These are phyloP conservation scores for Phytophthora europaea DNA, from an alignment of 352 stramenopile genomes.

Conservation along the genomic window DNA sequence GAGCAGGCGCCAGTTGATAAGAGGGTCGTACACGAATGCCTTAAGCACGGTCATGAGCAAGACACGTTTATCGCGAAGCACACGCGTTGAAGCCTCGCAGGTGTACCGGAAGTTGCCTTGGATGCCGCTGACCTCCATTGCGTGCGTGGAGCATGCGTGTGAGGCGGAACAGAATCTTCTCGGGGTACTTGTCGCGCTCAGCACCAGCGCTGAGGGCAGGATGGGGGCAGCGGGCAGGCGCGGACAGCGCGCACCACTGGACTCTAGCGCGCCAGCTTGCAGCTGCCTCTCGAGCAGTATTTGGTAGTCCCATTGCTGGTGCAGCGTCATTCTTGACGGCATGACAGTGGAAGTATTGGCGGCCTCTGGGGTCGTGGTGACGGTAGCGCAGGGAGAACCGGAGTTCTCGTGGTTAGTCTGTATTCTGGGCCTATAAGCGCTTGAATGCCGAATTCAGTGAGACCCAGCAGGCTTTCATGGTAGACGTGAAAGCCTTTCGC, in stretches of 20 bases:
- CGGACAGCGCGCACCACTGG: too few relatives aligned
- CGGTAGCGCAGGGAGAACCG: constrained; percentile 46
- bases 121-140: constrained; percentile 99
- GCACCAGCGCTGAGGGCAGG: too few relatives aligned
- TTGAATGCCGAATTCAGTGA: constrained; percentile 70
- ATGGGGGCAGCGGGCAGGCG: too few relatives aligned
- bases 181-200: constrained; percentile 99
- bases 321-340: too few relatives aligned
- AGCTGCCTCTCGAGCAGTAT: too few relatives aligned
- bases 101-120: constrained; percentile 99
- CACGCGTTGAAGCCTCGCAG: constrained; percentile 98
- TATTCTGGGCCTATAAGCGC: constrained; percentile 76
- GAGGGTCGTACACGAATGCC: constrained; percentile 99
- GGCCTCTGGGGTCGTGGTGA: constrained; percentile 24
- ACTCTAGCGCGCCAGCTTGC: too few relatives aligned
- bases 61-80: constrained; percentile 99
- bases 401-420: constrained; percentile 56
- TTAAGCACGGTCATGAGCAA: constrained; percentile 99
- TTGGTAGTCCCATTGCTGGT: too few relatives aligned
- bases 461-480: constrained; percentile 75
- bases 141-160: constrained; percentile 98
- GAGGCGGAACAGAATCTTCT: constrained; percentile 99
- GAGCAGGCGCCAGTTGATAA: constrained; percentile 99
- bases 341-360: constrained; percentile 42
- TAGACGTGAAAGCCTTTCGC: constrained; percentile 56